A percentile compares a stretch with the other conserved stretches of the same genome.
phyloP scores from a whole-genome alignment of 441 rosid genomes.

The Erysimum pusillum region DNA sequence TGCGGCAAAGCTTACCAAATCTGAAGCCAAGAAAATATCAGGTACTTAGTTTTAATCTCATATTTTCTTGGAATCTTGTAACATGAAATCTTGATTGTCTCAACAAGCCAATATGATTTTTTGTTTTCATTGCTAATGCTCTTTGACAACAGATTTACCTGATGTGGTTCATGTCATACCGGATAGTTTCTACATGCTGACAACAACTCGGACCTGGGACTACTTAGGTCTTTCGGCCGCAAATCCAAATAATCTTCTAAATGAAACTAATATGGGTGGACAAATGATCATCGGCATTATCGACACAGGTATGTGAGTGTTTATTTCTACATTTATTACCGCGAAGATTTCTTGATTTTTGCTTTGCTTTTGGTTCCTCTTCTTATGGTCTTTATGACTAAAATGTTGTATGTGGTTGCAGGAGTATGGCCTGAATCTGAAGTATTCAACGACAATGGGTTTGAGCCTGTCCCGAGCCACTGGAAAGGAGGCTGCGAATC shows the following conservation, averaged over 20 bases:
- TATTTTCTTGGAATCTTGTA: neutral
- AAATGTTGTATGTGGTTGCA: slow-evolving; percentile 16
- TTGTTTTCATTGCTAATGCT: neutral
- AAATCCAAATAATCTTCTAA: slow-evolving; percentile 31
- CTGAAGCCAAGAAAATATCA: slow-evolving; percentile 55
- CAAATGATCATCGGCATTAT: slow-evolving; percentile 32
- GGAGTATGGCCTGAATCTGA: slow-evolving; percentile 45
- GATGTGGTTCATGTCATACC: slow-evolving; percentile 42
- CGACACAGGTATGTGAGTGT: slow-evolving; percentile 40
- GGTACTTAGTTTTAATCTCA: slow-evolving; percentile 7
- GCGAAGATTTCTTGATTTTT: neutral
- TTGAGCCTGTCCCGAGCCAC: neutral
- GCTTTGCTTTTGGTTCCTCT: neutral
- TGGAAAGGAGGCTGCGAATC: slow-evolving; percentile 51
- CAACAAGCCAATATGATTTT: neutral
- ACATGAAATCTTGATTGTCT: neutral
- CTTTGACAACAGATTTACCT: slow-evolving; percentile 26
- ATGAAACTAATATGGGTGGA: slow-evolving; percentile 35
- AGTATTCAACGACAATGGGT: slow-evolving; percentile 55
- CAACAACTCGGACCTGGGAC: slow-evolving; percentile 45
- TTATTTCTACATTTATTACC: neutral
- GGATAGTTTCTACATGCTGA: slow-evolving; percentile 28
- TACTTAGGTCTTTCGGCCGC: slow-evolving; percentile 28
- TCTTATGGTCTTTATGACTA: neutral
- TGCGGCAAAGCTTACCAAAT: slow-evolving; percentile 63